These are phyloP conservation scores for Lachancea cidri DNA, from an alignment of 805 yeast genomes.

Conservation along the genomic window DNA sequence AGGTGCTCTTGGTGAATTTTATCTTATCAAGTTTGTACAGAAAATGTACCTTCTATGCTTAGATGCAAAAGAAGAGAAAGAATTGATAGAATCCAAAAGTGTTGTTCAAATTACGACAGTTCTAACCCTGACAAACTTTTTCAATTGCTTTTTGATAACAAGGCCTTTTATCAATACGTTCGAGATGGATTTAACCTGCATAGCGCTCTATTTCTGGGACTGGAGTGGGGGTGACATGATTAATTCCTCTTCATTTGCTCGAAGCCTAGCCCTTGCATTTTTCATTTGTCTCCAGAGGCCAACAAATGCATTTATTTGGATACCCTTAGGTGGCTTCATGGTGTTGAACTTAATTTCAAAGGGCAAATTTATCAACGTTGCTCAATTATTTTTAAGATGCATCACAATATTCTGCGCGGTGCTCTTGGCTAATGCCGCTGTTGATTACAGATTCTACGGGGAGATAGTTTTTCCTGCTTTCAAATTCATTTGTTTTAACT, in stretches of 20 bases:
- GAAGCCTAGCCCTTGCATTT: slow-evolving; percentile 49
- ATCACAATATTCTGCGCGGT: slow-evolving; percentile 22
- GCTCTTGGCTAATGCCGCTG: slow-evolving; percentile 34
- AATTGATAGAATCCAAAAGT: slow-evolving; percentile 3
- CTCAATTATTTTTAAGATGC: slow-evolving; percentile 18
- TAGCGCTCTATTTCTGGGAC: slow-evolving; percentile 70
- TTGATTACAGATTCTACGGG: slow-evolving; percentile 62
- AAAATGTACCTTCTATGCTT: slow-evolving; percentile 20
- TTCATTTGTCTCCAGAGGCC: slow-evolving; percentile 74
- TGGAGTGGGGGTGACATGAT: slow-evolving; percentile 38
- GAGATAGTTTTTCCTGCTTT: slow-evolving; percentile 53
- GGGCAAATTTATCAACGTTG: slow-evolving; percentile 10
- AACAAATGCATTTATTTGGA: slow-evolving; percentile 77
- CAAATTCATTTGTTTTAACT: slow-evolving; percentile 73
- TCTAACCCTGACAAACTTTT: slow-evolving; percentile 34
- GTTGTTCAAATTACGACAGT: slow-evolving; percentile 21
- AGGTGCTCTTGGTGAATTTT: slow-evolving; percentile 69
- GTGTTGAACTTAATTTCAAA: slow-evolving; percentile 14
- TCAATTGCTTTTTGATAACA: slow-evolving; percentile 76
- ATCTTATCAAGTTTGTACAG: slow-evolving; percentile 45
- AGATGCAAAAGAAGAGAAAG: slow-evolving; percentile 16
- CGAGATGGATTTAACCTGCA: slow-evolving; percentile 65
- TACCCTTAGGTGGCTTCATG: slow-evolving; percentile 45
- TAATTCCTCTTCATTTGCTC: slow-evolving; percentile 19
- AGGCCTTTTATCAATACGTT: slow-evolving; percentile 83